Evolutionary conservation across 1,139 yeast species (phyloP).

Genomic region (Geotrichum cucujoidarum): DNA sequence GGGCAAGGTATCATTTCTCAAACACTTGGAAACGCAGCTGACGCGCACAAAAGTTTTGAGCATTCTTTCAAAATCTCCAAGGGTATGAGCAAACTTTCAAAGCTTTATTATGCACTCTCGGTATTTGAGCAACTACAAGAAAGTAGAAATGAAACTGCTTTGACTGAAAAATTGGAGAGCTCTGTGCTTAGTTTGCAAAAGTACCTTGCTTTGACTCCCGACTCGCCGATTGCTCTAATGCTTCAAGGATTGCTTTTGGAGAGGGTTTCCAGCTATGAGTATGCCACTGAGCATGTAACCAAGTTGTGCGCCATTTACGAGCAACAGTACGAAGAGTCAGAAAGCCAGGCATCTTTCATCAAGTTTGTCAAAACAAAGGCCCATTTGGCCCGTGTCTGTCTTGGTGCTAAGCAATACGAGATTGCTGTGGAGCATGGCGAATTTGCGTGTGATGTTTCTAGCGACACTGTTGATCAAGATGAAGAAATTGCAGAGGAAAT

Average conservation of each 20-base stretch:
- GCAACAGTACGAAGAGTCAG: slow-evolving; percentile 52
- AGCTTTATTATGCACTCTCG: slow-evolving; percentile 63
- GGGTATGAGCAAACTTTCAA: slow-evolving; percentile 62
- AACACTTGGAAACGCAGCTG: slow-evolving; percentile 49
- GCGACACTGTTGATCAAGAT: slow-evolving; percentile 37
- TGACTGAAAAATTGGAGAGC: slow-evolving; percentile 30
- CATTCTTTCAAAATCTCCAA: slow-evolving; percentile 76
- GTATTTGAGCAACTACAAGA: slow-evolving; percentile 38
- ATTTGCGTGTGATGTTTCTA: slow-evolving; percentile 50
- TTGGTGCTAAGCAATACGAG: slow-evolving; percentile 55
- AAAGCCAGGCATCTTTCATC: slow-evolving; percentile 44
- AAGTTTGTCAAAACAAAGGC: slow-evolving; percentile 58
- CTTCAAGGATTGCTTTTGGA: slow-evolving; percentile 50
- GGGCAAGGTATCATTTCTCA: slow-evolving; percentile 74
- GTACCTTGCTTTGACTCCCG: slow-evolving; percentile 63
- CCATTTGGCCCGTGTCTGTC: slow-evolving; percentile 62
- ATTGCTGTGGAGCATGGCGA: slow-evolving; percentile 60
- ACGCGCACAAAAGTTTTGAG: slow-evolving; percentile 56
- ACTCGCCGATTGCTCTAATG: slow-evolving; percentile 57
- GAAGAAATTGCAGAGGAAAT: slow-evolving; percentile 26
- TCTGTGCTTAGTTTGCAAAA: slow-evolving; percentile 71
- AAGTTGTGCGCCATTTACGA: slow-evolving; percentile 52
- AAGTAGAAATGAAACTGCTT: slow-evolving; percentile 8
- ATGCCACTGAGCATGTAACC: slow-evolving; percentile 48
- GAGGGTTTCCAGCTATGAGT: slow-evolving; percentile 57